These are phyloP conservation scores for Corinectria fuckeliana DNA, from an alignment of 2,329 filamentous ascomycete species.

Conservation along the genomic window DNA sequence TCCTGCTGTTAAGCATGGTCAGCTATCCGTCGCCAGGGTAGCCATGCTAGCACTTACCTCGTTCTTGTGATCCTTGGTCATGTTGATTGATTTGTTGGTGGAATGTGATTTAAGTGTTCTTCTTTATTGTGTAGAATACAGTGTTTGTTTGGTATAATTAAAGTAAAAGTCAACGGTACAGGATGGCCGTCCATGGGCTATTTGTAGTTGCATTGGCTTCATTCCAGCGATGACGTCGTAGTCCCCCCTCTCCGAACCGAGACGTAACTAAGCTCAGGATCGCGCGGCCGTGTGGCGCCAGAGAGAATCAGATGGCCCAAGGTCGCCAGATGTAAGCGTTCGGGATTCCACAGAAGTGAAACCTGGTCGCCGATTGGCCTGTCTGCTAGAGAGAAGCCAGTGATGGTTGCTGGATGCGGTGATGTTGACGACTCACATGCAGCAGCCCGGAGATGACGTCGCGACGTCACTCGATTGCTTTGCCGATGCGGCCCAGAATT, in stretches of 20 bases:
- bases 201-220: conserved; percentile 31
- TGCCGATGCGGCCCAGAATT: neutral
- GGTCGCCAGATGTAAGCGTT: conserved; percentile 1
- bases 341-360: conserved; percentile 3
- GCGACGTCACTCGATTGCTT: neutral
- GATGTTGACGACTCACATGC: conserved; percentile 2
- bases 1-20: conserved; percentile 42
- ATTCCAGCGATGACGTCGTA: conserved; percentile 37
- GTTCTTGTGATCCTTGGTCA: conserved; percentile 43
- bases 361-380: conserved; percentile 3
- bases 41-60: conserved; percentile 30
- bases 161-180: neutral
- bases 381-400: neutral
- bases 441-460: conserved; percentile 6
- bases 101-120: conserved; percentile 3
- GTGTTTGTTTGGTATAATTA: conserved; percentile 11
- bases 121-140: conserved; percentile 1
- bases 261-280: conserved; percentile 28
- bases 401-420: neutral
- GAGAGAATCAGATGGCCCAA: conserved; percentile 5
- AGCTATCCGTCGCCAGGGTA: neutral
- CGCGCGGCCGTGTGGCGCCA: conserved; percentile 26
- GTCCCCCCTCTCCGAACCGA: conserved; percentile 15
- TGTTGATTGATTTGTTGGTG: conserved; percentile 26
- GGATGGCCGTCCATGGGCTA: conserved; percentile 20